Conservation (phyloP, 75 land plant species). For the Selaginella tamariscina region DNA sequence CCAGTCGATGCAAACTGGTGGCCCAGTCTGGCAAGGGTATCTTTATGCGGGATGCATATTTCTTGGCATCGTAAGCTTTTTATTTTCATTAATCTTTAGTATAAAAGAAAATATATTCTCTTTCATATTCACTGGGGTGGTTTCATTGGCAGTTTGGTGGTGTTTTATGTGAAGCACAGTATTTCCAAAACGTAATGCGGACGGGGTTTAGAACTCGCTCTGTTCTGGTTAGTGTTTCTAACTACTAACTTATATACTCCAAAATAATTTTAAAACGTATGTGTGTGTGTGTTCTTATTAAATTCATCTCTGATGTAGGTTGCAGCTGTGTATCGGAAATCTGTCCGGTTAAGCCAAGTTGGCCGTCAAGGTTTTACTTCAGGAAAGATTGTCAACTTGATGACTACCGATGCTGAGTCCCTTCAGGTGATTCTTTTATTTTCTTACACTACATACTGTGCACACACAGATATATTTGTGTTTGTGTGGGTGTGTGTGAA, state of each 20-base stretch:
- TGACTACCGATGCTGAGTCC: conserved; percentile 95
- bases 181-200: conserved; percentile 97
- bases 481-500: too few species aligned
- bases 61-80: conserved; percentile 59
- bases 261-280: neutral
- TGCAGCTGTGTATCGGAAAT: conserved; percentile 95
- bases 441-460: too few species aligned
- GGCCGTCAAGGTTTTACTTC: conserved; percentile 60
- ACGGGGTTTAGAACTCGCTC: conserved; percentile 75
- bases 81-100: neutral
- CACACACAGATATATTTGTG: too few species aligned
- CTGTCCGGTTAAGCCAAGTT: conserved; percentile 66
- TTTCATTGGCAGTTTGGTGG: conserved; percentile 38
- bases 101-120: neutral
- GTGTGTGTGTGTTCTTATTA: neutral
- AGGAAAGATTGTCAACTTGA: conserved; percentile 92
- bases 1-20: conserved; percentile 87
- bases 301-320: conserved; percentile 29
- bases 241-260: neutral
- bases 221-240: conserved; percentile 47
- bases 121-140: neutral
- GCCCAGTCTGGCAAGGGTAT: conserved; percentile 84
- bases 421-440: conserved; percentile 43
- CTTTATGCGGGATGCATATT: conserved; percentile 82
- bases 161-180: conserved; percentile 81